These are phyloP conservation scores for Gyrodon lividus DNA, from an alignment of 768 basidiomycete genomes.

Conservation along the genomic window DNA sequence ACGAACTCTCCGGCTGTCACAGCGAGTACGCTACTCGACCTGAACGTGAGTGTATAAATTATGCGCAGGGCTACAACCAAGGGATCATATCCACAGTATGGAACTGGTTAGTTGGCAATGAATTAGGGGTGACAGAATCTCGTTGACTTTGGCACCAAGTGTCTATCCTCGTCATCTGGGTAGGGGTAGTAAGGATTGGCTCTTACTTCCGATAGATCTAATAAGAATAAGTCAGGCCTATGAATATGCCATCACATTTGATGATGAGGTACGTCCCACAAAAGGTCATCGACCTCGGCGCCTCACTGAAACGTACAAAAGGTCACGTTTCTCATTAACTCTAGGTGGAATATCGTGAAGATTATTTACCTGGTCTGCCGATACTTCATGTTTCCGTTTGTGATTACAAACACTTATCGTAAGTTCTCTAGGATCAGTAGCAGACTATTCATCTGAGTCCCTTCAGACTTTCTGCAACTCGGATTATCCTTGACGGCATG, in stretches of 20 bases:
- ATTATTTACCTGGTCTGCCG: conserved; percentile 10
- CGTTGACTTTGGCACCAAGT: too few species aligned
- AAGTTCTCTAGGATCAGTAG: neutral
- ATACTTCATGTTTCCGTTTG: conserved; percentile 1
- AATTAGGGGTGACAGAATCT: too few species aligned
- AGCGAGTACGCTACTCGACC: too few species aligned
- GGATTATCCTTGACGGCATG: neutral
- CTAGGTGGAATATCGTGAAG: neutral
- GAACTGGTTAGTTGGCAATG: too few species aligned
- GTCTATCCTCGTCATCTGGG: too few species aligned
- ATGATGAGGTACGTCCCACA: conserved; percentile 1
- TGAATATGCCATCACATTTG: conserved; percentile 1
- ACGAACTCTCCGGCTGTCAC: too few species aligned
- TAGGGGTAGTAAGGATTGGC: too few species aligned
- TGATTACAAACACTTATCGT: neutral
- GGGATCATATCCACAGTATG: too few species aligned
- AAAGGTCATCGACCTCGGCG: neutral
- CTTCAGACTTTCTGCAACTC: neutral
- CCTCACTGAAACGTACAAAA: neutral
- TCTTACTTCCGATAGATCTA: neutral
- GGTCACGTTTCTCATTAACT: neutral
- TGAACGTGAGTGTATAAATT: too few species aligned
- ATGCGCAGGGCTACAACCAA: too few species aligned
- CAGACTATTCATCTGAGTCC: neutral
- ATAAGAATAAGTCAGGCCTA: neutral